A percentile compares a stretch with the other conserved stretches of the same genome.
These are phyloP conservation scores for Trichoderma pleuroti DNA, from an alignment of 2,329 filamentous ascomycete genomes.

Conservation along the genomic window DNA sequence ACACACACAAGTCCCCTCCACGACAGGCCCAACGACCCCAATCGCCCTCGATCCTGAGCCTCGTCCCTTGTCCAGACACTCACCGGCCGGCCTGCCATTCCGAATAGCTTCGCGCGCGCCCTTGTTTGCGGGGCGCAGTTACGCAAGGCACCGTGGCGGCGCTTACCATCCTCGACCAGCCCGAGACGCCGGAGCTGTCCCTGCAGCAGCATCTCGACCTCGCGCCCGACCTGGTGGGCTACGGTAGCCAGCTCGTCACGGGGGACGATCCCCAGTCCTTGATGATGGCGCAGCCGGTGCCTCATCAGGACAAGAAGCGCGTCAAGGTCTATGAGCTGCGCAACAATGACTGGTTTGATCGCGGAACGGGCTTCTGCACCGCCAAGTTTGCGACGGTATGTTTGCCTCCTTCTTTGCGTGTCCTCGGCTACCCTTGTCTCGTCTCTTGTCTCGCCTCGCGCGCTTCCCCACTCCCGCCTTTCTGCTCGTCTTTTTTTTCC, in stretches of 20 bases:
- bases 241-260: conserved; percentile 44
- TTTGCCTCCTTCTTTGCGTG: conserved; percentile 18
- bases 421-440: not conserved
- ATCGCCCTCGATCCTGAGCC: not conserved
- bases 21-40: not conserved
- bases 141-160: conserved; percentile 50
- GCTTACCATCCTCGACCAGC: conserved; percentile 52
- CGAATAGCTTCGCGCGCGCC: conserved; percentile 20
- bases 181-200: conserved; percentile 52
- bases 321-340: conserved; percentile 99
- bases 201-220: conserved; percentile 59
- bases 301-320: conserved; percentile 69
- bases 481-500: not conserved
- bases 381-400: conserved; percentile 72
- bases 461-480: not conserved
- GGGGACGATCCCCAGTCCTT: conserved; percentile 58
- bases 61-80: conserved; percentile 17
- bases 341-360: conserved; percentile 98
- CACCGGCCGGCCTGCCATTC: not conserved
- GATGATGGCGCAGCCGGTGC: conserved; percentile 70
- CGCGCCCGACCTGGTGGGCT: conserved; percentile 50
- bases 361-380: conserved; percentile 92
- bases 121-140: conserved; percentile 26
- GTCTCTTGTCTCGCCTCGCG: not conserved
- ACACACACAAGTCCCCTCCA: not conserved